These are phyloP conservation scores for Cymbidium sinense DNA, from an alignment of 106 monocot species.

Conservation along the genomic window DNA sequence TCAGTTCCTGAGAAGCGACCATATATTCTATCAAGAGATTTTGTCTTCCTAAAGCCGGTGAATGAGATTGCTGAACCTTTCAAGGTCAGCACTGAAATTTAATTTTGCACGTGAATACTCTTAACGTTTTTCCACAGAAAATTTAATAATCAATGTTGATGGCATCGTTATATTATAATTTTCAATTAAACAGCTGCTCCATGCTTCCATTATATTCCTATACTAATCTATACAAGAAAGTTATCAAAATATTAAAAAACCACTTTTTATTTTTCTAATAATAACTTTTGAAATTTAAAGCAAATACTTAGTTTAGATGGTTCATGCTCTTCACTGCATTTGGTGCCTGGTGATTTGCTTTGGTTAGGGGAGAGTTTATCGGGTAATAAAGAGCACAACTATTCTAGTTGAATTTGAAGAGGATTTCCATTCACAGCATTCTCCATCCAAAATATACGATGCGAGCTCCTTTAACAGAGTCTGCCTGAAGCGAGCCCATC, in stretches of 20 bases:
- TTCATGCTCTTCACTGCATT: neutral
- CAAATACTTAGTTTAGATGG: no score
- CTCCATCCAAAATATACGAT: constrained; percentile 23
- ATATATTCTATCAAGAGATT: constrained; percentile 29
- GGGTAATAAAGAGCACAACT: constrained; percentile 4
- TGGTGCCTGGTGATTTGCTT: neutral
- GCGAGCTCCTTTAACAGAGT: constrained; percentile 47
- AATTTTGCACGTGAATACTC: accelerated
- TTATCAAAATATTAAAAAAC: no score
- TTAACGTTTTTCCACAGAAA: no score
- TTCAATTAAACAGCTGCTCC: no score
- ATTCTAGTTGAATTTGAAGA: constrained; percentile 27
- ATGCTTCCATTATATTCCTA: no score
- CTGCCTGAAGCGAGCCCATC: constrained; percentile 34
- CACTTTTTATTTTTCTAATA: no score
- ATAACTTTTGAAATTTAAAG: no score
- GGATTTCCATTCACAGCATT: constrained; percentile 35
- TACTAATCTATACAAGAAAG: no score
- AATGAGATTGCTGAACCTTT: constrained; percentile 2
- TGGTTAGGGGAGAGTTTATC: constrained; percentile 19
- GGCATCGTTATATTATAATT: no score
- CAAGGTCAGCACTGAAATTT: constrained; percentile 7
- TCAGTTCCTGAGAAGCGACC: constrained; percentile 29
- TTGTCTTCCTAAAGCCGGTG: constrained; percentile 10
- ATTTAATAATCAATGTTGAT: no score